phyloP scores from a whole-genome alignment of 1,284 basidiomycete species.

The Puccinia horiana region DNA sequence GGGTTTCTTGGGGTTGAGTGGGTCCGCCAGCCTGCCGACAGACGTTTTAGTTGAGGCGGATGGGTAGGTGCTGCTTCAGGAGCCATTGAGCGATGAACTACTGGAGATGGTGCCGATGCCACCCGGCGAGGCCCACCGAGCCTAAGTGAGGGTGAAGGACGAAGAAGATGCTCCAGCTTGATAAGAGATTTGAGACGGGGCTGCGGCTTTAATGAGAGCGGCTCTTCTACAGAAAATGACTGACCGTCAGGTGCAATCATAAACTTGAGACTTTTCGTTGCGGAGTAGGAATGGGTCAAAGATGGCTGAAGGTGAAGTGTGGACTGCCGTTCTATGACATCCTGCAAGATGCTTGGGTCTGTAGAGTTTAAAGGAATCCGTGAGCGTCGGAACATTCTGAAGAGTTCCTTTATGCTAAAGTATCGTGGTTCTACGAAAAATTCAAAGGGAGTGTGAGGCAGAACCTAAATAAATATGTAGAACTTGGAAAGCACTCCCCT shows the following conservation, averaged over 20 bases:
- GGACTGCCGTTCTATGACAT: not conserved
- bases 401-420: not conserved
- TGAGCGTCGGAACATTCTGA: not conserved
- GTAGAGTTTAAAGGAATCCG: not conserved
- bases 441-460: too few species aligned
- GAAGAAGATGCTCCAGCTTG: conserved; percentile 29
- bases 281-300: not conserved
- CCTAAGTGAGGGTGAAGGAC: conserved; percentile 28
- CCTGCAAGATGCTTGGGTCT: not conserved
- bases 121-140: not conserved
- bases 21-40: not conserved
- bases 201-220: not conserved
- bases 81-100: not conserved
- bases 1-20: conserved; percentile 1
- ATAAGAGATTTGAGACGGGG: conserved; percentile 31
- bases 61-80: not conserved
- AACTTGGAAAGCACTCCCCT: too few species aligned
- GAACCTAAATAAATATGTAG: too few species aligned
- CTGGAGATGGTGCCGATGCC: conserved; percentile 8
- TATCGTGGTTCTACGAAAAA: too few species aligned
- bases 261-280: not conserved
- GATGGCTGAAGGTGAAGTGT: not conserved
- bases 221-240: not conserved
- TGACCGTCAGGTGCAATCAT: not conserved
- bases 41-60: not conserved